Evolutionary conservation across 306 rosid species (phyloP).

Genomic region (Gastrolobium bilobum): DNA sequence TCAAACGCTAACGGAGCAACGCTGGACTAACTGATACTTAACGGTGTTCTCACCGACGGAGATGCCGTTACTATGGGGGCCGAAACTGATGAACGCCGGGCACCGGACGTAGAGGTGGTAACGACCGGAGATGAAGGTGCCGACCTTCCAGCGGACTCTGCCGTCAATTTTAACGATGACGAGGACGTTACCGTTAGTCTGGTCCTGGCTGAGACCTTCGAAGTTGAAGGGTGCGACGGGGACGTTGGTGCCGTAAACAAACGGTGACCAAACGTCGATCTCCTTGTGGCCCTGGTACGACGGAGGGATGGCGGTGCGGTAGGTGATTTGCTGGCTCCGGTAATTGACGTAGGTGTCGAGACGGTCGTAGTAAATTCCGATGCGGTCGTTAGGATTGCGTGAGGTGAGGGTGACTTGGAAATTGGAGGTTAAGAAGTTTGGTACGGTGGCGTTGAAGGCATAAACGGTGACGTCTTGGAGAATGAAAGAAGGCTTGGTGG

Average conservation of each 20-base stretch:
- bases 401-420: constrained; percentile 81
- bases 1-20: constrained; percentile 79
- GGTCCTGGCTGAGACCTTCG: constrained; percentile 54
- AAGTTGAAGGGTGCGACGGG: constrained; percentile 87
- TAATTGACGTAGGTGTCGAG: constrained; percentile 73
- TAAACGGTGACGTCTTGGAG: constrained; percentile 90
- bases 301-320: constrained; percentile 72
- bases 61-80: constrained; percentile 50
- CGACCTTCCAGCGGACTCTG: constrained; percentile 88
- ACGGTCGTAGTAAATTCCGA: constrained; percentile 90
- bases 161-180: constrained; percentile 69
- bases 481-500: constrained; percentile 77
- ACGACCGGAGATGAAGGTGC: constrained; percentile 65
- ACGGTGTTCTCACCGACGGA: constrained; percentile 64
- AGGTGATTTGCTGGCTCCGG: constrained; percentile 80
- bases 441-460: constrained; percentile 79
- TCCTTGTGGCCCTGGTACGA: constrained; percentile 92
- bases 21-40: constrained; percentile 76
- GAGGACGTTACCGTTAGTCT: constrained; percentile 58
- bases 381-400: constrained; percentile 81
- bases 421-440: constrained; percentile 76
- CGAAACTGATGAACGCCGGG: constrained; percentile 71
- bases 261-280: constrained; percentile 85
- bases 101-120: constrained; percentile 80
- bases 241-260: constrained; percentile 70